Evolutionary conservation across 805 yeast species (phyloP).

Genomic region (Lachancea cidri): DNA sequence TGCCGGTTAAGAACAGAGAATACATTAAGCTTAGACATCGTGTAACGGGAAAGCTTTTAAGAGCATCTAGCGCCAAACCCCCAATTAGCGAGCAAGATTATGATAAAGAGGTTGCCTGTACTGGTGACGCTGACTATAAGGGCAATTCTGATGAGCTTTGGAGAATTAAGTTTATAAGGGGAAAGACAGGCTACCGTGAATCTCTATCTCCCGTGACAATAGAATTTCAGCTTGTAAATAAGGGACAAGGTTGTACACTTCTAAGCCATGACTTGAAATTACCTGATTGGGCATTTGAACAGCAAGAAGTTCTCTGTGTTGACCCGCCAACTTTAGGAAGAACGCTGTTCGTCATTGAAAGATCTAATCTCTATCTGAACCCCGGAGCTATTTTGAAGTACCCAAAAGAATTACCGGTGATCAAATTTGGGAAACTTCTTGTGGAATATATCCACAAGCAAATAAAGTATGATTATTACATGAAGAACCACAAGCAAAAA

Average conservation of each 20-base stretch:
- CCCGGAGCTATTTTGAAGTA: slow-evolving; percentile 21
- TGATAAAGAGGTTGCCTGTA: slow-evolving; percentile 72
- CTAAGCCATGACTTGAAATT: slow-evolving; percentile 67
- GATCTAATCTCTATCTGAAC: slow-evolving; percentile 15
- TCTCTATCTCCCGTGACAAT: slow-evolving; percentile 25
- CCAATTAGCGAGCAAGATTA: slow-evolving; percentile 90
- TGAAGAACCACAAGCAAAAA: slow-evolving; percentile 10
- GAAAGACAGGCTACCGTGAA: slow-evolving; percentile 26
- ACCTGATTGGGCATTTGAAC: slow-evolving; percentile 82
- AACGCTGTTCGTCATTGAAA: slow-evolving; percentile 72
- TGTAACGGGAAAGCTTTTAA: slow-evolving; percentile 59
- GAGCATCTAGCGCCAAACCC: slow-evolving; percentile 66
- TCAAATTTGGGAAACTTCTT: slow-evolving; percentile 13
- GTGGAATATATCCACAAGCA: slow-evolving; percentile 12
- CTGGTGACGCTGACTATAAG: slow-evolving; percentile 54
- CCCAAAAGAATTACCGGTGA: slow-evolving; percentile 11
- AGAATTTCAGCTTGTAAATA: slow-evolving; percentile 65
- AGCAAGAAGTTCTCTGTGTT: slow-evolving; percentile 85
- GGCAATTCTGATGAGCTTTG: slow-evolving; percentile 72
- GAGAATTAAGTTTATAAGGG: slow-evolving; percentile 48
- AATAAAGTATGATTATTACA: slow-evolving; percentile 19
- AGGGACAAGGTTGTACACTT: slow-evolving; percentile 62
- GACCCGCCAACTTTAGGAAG: slow-evolving; percentile 63
- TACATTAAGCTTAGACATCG: slow-evolving; percentile 65
- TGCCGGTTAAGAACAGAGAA: slow-evolving; percentile 48